These are phyloP conservation scores for Pseudogymnoascus sp. DNA, from an alignment of 2,329 filamentous ascomycete genomes.

Conservation along the genomic window DNA sequence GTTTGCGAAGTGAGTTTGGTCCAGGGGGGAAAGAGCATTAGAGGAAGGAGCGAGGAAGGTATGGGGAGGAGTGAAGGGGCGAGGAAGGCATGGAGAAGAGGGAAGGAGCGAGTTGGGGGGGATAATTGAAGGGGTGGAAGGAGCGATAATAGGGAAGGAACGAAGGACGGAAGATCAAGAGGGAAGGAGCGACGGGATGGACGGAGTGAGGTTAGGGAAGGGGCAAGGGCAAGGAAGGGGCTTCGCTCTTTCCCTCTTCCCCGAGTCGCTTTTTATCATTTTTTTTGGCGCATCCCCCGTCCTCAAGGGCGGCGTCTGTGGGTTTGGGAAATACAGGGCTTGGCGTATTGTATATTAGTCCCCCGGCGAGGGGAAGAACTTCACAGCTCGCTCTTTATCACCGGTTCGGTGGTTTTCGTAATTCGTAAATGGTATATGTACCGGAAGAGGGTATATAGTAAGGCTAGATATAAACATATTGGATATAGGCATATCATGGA, in stretches of 20 bases:
- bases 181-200: neutral
- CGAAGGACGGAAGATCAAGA: neutral
- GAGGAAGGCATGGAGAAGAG: too few species aligned
- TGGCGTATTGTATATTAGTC: constrained; percentile 2
- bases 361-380: neutral
- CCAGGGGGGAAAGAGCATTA: neutral
- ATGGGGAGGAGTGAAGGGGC: neutral
- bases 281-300: neutral
- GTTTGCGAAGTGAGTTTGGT: neutral
- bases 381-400: constrained; percentile 1
- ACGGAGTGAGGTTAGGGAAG: neutral
- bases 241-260: neutral
- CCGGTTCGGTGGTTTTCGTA: constrained; percentile 58
- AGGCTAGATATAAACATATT: neutral
- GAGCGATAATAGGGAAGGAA: neutral
- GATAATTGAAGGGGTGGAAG: neutral
- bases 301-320: neutral
- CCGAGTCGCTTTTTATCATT: neutral
- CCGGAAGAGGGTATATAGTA: neutral
- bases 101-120: neutral
- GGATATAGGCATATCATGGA: neutral
- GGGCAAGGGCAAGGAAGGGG: neutral
- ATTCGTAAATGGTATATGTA: neutral
- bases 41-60: neutral
- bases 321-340: neutral